Evolutionary conservation across 1,139 yeast species (phyloP), one percentile per base, ranked within the genome.

Genomic region (Hansenula lynferdii): DNA sequence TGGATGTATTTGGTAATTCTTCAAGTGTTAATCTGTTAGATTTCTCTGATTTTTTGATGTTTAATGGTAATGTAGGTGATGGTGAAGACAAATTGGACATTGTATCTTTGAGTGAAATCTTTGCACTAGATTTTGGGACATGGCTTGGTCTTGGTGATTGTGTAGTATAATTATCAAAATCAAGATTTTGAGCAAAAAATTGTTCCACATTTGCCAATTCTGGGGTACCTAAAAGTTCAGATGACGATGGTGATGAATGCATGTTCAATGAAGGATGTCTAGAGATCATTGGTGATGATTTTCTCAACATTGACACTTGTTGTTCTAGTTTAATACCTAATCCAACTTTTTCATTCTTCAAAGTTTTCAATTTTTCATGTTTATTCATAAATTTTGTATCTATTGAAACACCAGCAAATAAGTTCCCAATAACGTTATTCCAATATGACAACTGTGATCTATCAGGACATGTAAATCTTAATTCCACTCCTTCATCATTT

Each of bases 381-480:
- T 37, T 39, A 2, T 29, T 9, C 2, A 18, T 24, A 20, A 50
- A 50, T 28, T 7, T 17, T 10, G 31, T 23, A 22, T 14, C 36
- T n/a, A 17, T 27, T 7, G 7, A 19, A 17, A 9, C n/a, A n/a
- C 28, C 29, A 39, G 9, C 12, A n/a, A 30, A 20, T 17, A 42
- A 31, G 12, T 18, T 31, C 2, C 9, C 2, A 6, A 45, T 19
- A 12, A 36, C 33, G 2, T 26, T 16, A 32, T 47, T 48, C 56
- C 56, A 52, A 24, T 44, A 42, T 7, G 39, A 22, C 44, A 47
- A 47, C 28, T 52, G 56, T 10, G 42, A 39, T 2, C 26, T 24
- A 9, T 51, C 55, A 18, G 54, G 55, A 35, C 55, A 51, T 29
- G 40, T 40, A 8, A 51, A 40, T n/a, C 24, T 42, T 16, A 52